Conservation (phyloP, 129 eudicot genomes). For the Saussurea involucrata region DNA sequence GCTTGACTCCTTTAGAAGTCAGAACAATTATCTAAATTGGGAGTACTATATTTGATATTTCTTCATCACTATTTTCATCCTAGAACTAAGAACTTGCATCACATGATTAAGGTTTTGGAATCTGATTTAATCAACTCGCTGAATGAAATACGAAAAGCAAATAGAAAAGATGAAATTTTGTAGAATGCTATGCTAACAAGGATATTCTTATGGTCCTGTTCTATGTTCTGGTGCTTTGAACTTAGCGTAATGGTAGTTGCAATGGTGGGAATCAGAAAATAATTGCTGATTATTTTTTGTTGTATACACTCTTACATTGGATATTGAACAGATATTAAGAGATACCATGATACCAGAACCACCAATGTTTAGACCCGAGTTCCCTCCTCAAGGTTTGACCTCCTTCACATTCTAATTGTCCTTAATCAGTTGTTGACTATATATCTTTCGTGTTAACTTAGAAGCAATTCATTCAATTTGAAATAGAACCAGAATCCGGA, state of each 20-base stretch:
- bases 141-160: background rate
- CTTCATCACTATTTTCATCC: background rate
- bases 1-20: constrained; percentile 2
- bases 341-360: constrained; percentile 88
- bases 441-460: background rate
- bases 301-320: constrained; percentile 18
- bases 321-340: constrained; percentile 53
- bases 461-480: constrained; percentile 19
- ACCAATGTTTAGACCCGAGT: constrained; percentile 96
- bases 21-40: background rate
- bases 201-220: background rate
- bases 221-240: background rate
- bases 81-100: background rate
- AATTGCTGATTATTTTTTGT: constrained; percentile 13
- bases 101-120: background rate
- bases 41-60: background rate
- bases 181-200: background rate
- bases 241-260: background rate
- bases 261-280: constrained; percentile 1
- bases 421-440: background rate
- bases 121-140: background rate
- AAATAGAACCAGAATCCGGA: constrained; percentile 64
- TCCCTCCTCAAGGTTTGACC: constrained; percentile 84
- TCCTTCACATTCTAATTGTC: background rate
- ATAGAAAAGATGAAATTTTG: background rate